These are phyloP conservation scores for Polyrhizophydium stewartii DNA, from an alignment of 371 early-diverging fungal genomes.

Conservation along the genomic window DNA sequence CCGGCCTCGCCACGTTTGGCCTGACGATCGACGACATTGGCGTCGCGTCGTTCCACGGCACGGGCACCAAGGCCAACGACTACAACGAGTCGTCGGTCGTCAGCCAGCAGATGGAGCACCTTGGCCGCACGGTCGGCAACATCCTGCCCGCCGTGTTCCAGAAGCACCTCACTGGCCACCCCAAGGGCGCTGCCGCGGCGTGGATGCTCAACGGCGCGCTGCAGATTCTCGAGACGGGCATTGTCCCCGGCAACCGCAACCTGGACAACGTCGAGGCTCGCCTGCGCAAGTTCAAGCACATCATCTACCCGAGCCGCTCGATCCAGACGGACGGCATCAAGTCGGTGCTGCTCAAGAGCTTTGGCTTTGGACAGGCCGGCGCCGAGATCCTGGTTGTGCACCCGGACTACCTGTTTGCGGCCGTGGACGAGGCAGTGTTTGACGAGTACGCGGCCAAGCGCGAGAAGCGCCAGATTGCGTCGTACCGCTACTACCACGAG, in stretches of 20 bases:
- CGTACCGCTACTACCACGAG: conserved; percentile 93
- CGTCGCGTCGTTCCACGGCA: conserved; percentile 97
- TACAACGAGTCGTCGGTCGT: conserved; percentile 91
- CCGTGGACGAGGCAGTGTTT: conserved; percentile 71
- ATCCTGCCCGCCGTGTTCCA: conserved; percentile 82
- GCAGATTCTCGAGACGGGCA: conserved; percentile 82
- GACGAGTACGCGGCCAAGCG: conserved; percentile 67
- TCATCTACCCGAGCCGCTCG: conserved; percentile 82
- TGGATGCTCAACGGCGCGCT: conserved; percentile 96
- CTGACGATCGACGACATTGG: conserved; percentile 91
- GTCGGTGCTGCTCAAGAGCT: conserved; percentile 91
- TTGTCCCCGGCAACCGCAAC: conserved; percentile 95
- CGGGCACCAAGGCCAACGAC: conserved; percentile 95
- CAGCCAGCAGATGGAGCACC: conserved; percentile 80
- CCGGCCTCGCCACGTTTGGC: conserved; percentile 86
- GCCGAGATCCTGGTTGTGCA: conserved; percentile 89
- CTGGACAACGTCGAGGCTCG: conserved; percentile 88
- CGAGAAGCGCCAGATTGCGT: conserved; percentile 68
- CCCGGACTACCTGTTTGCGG: conserved; percentile 85
- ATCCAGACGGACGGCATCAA: conserved; percentile 91
- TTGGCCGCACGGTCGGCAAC: conserved; percentile 88
- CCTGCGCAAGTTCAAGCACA: conserved; percentile 74
- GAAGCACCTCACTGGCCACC: conserved; percentile 94
- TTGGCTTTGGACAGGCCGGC: conserved; percentile 97
- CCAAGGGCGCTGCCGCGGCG: conserved; percentile 96